Base-by-base conservation (phyloP, 1,284 basidiomycete genomes). In the Meira miltonrushii region DNA sequence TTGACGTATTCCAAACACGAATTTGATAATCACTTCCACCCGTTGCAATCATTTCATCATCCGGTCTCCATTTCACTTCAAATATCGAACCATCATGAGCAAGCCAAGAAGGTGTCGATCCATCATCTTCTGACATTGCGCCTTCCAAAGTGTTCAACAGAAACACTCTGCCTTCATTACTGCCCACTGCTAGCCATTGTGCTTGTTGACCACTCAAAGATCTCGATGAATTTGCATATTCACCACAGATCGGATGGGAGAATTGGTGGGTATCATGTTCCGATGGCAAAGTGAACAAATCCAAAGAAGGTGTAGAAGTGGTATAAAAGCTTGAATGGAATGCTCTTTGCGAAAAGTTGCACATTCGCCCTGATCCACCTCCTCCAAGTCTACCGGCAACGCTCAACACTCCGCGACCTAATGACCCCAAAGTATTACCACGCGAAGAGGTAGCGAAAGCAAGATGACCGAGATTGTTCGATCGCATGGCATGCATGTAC, bases 111-210 rank as follows among this genome's bases (percentile, higher is more conserved):
- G 57, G 23, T 15, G 55, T 46, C n/a, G 25, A 54, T 2, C 25
- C 12, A 37, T 64, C 57, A 2, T 59, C 57, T 6, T 59, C 43
- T 3, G 60, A 55, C 4, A 61, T 47, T 3, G 21, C 19, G 40
- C 67, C 64, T 21, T 65, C 62, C 25, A 63, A 51, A 11, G 73
- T 77, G 53, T 77, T 64, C 56, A 76, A 52, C 3, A 77, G 64
- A 4, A 66, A 64, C 47, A 77, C 61, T 13, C 69, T 64, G 6
- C 75, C 74, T 47, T 75, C 71, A 59, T 76, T 74, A 56, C 72
- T 70, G 33, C 75, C 75, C 0, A 74, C 69, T 1, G 75, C 75
- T 1, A 77, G 68, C 64, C 71, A 75, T 54, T 71, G 72, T 15
- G 71, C 60, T 1, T 60, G 55, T 1, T 62, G 66, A 46, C 62